These are phyloP conservation scores for Ormosia semicastrata DNA, from an alignment of 306 rosid species.

Conservation along the genomic window DNA sequence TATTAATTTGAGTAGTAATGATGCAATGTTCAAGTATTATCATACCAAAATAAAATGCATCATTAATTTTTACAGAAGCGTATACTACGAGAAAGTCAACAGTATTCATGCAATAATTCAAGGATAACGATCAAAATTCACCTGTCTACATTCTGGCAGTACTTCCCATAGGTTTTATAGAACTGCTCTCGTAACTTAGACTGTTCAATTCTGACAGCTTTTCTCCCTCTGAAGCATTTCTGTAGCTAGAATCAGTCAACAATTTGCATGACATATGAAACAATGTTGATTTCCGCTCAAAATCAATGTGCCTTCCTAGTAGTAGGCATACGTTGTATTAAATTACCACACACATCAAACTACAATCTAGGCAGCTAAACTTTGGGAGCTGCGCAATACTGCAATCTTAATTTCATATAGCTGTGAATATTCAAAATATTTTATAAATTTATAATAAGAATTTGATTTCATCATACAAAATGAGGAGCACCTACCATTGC, in stretches of 20 bases:
- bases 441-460: not conserved
- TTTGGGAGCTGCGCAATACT: not conserved
- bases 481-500: not conserved
- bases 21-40: constrained; percentile 13
- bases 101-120: constrained; percentile 7
- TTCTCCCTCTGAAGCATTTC: constrained; percentile 99
- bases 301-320: constrained; percentile 4
- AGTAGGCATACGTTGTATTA: not conserved
- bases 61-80: not conserved
- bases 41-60: not conserved
- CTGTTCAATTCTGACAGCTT: constrained; percentile 59
- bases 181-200: constrained; percentile 68
- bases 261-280: constrained; percentile 28
- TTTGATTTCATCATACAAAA: not conserved
- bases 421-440: not conserved
- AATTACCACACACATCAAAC: not conserved
- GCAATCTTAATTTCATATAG: constrained; percentile 7
- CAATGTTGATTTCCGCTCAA: not conserved
- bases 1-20: constrained; percentile 8
- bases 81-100: not conserved
- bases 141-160: constrained; percentile 76
- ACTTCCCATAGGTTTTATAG: constrained; percentile 52
- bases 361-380: constrained; percentile 22
- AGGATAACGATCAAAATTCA: constrained; percentile 30
- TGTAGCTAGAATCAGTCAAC: constrained; percentile 68